Base-by-base conservation (phyloP, 2,329 filamentous ascomycete genomes). In the Colletotrichum brevisporum region DNA sequence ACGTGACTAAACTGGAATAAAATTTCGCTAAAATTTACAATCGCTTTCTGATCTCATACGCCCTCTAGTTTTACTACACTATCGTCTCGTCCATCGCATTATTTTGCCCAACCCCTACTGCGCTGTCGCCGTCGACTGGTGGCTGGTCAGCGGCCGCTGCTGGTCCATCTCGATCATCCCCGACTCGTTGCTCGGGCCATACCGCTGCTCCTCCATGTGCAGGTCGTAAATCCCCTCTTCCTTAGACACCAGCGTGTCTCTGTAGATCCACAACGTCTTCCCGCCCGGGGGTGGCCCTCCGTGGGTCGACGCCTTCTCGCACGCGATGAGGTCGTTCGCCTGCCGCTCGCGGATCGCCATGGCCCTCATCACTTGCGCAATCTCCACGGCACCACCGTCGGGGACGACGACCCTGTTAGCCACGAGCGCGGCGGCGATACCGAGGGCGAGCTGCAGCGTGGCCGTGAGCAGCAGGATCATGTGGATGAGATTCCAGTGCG, bases 401-500 rank as follows among this genome's bases (percentile, higher is more conserved):
- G 71, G 75, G 21, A 78, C 73, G 27, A 75, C 73, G 39, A 78
- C 76, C 50, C 58, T 67, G 70, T 74, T 77, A 12, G 76, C 74
- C n/a, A 76, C 45, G 6, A 71, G 21, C 6, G 76, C 71, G 0
- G 73, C 69, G 1, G 69, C 56, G 24, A 75, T 43, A 8, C 75
- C 75, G 18, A 80, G 61, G 0, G 78, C 6, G 1, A 79, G 73
- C 71, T 80, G 78, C 41, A 79, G 56, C 15, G 73, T 73, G 15
- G 78, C 71, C 10, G 77, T 79, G 15, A 81, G 70, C 0, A 75
- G 72, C 6, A 81, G 55, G 18, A 80, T 78, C 45, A 81, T n/a
- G 65, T 77, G 72, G 15, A 78, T 72, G 21, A 73, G 71, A 6
- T 61, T 48, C 80, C 80, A 81, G 18, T 77, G 72, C 2, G 72